Evolutionary conservation across 805 yeast genomes (phyloP).

Genomic region (Schwanniomyces pseudopolymorphus): DNA sequence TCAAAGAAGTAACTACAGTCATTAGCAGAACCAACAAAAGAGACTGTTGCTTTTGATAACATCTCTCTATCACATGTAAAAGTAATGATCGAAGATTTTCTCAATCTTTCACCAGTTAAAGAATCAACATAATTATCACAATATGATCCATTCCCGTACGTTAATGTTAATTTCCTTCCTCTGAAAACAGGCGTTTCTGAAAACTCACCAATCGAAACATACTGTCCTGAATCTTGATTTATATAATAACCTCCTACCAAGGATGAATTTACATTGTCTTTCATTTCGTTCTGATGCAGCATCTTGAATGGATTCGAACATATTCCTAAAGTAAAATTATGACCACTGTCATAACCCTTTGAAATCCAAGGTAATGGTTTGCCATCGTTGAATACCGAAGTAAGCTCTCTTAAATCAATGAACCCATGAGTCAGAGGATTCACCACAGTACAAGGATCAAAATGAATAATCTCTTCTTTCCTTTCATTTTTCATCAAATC

Average conservation of each 20-base stretch:
- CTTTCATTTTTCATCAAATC: not conserved
- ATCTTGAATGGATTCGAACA: conserved; percentile 47
- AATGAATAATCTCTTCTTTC: conserved; percentile 6
- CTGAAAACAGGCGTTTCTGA: conserved; percentile 62
- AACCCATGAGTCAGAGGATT: conserved; percentile 46
- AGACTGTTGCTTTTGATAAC: conserved; percentile 58
- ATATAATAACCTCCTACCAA: conserved; percentile 43
- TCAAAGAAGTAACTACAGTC: conserved; percentile 85
- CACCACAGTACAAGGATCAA: conserved; percentile 39
- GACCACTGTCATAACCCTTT: conserved; percentile 65
- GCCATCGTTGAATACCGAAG: conserved; percentile 49
- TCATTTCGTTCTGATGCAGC: conserved; percentile 42
- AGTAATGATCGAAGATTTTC: conserved; percentile 64
- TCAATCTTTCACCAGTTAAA: conserved; percentile 44
- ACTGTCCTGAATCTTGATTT: conserved; percentile 33
- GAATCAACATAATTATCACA: conserved; percentile 44
- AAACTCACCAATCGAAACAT: conserved; percentile 54
- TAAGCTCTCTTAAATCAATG: conserved; percentile 51
- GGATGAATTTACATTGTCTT: conserved; percentile 41
- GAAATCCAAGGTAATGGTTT: conserved; percentile 58
- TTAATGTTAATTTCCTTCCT: conserved; percentile 69
- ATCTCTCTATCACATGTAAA: conserved; percentile 81
- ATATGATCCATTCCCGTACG: conserved; percentile 67
- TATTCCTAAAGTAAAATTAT: conserved; percentile 61
- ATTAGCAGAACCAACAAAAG: conserved; percentile 68